Conservation (phyloP, 1,284 basidiomycete genomes). For the Fomitopsis schrenkii region DNA sequence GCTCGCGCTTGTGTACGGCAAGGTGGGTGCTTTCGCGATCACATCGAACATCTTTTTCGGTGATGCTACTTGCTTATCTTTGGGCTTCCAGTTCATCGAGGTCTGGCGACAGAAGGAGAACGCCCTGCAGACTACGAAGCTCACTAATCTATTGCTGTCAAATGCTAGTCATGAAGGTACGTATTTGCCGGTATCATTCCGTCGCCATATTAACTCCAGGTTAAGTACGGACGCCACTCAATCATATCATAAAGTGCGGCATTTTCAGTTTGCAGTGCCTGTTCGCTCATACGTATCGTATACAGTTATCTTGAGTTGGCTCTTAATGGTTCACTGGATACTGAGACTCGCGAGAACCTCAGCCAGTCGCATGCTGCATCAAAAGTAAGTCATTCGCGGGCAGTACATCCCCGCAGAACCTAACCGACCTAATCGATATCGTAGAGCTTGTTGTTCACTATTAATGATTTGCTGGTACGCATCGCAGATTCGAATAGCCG, state of each 20-base stretch:
- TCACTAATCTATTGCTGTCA: slow-evolving; percentile 79
- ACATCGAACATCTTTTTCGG: not conserved
- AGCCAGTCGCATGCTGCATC: slow-evolving; percentile 79
- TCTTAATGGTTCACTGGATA: slow-evolving; percentile 74
- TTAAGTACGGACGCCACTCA: slow-evolving; percentile 67
- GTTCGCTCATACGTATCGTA: slow-evolving; percentile 2
- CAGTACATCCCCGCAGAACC: not conserved
- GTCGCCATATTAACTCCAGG: not conserved
- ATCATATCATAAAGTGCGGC: slow-evolving; percentile 70
- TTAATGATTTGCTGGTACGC: slow-evolving; percentile 77
- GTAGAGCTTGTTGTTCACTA: slow-evolving; percentile 72
- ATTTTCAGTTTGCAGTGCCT: not conserved
- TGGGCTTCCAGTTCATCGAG: slow-evolving; percentile 63
- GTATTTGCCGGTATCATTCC: slow-evolving; percentile 9
- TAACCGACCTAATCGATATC: not conserved
- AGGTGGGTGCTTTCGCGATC: slow-evolving; percentile 33
- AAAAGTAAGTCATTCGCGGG: slow-evolving; percentile 41
- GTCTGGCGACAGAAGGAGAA: slow-evolving; percentile 88
- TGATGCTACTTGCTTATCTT: not conserved
- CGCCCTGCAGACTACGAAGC: slow-evolving; percentile 71
- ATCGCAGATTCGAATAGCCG: not conserved
- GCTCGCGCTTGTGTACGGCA: slow-evolving; percentile 80
- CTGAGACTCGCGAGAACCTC: slow-evolving; percentile 78
- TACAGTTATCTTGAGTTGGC: slow-evolving; percentile 81
- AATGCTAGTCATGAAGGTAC: slow-evolving; percentile 86